phyloP scores from a whole-genome alignment of 768 basidiomycete genomes.

The Coprinellus micaceus region DNA sequence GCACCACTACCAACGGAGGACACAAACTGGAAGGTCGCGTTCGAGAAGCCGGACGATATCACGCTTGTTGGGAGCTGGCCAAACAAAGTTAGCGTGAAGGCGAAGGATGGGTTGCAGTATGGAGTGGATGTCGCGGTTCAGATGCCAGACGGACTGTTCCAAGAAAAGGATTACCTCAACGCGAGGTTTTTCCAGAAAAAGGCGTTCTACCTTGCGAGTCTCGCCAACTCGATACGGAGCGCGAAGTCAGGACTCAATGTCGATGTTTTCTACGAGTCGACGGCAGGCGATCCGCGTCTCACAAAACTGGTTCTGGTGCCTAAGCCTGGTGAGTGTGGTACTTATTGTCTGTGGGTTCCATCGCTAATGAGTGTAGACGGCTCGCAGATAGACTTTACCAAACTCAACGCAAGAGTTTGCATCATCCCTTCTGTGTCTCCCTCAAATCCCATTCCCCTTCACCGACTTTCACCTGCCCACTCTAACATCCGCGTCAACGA shows the following conservation, averaged over 20 bases:
- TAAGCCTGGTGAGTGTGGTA: slow-evolving; percentile 40
- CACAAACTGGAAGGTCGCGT: slow-evolving; percentile 86
- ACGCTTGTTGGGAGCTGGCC: slow-evolving; percentile 85
- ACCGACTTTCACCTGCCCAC: slow-evolving; percentile 69
- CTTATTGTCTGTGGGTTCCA: slow-evolving; percentile 22
- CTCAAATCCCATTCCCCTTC: slow-evolving; percentile 59
- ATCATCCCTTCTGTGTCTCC: slow-evolving; percentile 67
- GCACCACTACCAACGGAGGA: slow-evolving; percentile 70
- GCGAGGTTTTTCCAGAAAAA: slow-evolving; percentile 90
- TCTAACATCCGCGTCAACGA: slow-evolving; percentile 46
- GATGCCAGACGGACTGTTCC: slow-evolving; percentile 88
- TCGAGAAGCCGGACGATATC: slow-evolving; percentile 73
- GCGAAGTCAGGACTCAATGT: slow-evolving; percentile 46
- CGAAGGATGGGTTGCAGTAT: slow-evolving; percentile 60
- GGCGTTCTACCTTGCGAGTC: slow-evolving; percentile 80
- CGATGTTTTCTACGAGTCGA: slow-evolving; percentile 58
- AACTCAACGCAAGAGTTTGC: slow-evolving; percentile 66
- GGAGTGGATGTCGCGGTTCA: slow-evolving; percentile 79
- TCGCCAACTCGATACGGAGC: slow-evolving; percentile 59
- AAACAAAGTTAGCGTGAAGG: slow-evolving; percentile 69
- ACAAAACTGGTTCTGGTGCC: slow-evolving; percentile 63
- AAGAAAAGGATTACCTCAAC: slow-evolving; percentile 92
- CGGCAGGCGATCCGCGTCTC: slow-evolving; percentile 57
- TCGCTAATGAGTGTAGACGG: slow-evolving; percentile 37
- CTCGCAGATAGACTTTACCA: slow-evolving; percentile 56